Percentiles rank a stretch among this genome's conserved stretches.
Conservation (phyloP, 148 eudicot species). For the Euryodendron excelsum region DNA sequence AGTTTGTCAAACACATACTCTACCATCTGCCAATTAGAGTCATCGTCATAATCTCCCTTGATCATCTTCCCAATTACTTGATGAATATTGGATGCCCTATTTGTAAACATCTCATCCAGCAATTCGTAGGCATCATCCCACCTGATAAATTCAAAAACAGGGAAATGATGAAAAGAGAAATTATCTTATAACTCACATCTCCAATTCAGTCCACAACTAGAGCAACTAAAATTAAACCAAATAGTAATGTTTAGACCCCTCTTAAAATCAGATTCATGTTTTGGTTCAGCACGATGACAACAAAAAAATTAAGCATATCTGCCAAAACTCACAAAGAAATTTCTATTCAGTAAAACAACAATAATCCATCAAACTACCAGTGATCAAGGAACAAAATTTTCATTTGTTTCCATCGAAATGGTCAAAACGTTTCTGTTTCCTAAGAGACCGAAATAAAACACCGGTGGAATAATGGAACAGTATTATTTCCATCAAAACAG, state of each 20-base stretch:
- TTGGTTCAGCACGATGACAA: neutral
- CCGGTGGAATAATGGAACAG: no score
- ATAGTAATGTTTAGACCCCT: neutral
- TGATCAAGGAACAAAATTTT: no score
- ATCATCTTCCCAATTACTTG: conserved; percentile 93
- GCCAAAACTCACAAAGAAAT: neutral
- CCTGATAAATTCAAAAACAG: conserved; percentile 35
- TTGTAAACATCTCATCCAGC: conserved; percentile 81
- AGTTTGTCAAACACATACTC: conserved; percentile 95
- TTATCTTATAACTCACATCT: neutral
- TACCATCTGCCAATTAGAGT: conserved; percentile 92
- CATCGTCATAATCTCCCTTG: conserved; percentile 84
- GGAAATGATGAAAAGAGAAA: conserved; percentile 3
- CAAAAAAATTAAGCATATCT: neutral
- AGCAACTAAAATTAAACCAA: neutral
- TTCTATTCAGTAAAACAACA: neutral
- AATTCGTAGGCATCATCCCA: conserved; percentile 60
- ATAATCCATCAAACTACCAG: neutral
- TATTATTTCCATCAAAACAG: no score
- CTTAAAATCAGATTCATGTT: neutral
- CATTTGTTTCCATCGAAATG: no score
- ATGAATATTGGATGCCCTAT: conserved; percentile 76
- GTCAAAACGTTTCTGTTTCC: no score
- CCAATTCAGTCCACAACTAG: neutral
- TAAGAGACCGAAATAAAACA: no score